phyloP scores from a whole-genome alignment of 2,329 filamentous ascomycete genomes.

The Alternaria arborescens region DNA sequence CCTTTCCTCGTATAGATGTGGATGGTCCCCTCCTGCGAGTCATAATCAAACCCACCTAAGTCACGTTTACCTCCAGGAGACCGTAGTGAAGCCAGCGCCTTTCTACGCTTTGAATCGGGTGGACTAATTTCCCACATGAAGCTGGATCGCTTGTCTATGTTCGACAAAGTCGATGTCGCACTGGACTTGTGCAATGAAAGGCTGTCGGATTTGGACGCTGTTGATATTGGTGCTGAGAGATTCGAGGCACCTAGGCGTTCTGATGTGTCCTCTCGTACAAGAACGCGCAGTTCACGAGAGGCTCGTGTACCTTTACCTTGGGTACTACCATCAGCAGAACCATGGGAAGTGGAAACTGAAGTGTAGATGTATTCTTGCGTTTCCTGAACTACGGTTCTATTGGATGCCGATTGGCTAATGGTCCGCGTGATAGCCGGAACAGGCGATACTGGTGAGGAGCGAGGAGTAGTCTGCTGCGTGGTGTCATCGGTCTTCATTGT shows the following conservation, averaged over 20 bases:
- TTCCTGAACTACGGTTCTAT: not conserved
- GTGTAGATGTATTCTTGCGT: constrained; percentile 10
- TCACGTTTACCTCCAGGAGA: constrained; percentile 16
- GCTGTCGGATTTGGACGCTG: not conserved
- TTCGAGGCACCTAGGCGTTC: constrained; percentile 11
- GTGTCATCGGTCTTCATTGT: constrained; percentile 29
- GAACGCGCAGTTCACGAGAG: constrained; percentile 26
- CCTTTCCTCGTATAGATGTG: constrained; percentile 29
- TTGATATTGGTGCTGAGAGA: not conserved
- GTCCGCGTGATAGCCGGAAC: constrained; percentile 3
- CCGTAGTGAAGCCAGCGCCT: constrained; percentile 21
- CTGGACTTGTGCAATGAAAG: not conserved
- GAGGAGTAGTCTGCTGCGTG: constrained; percentile 30
- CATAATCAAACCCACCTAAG: constrained; percentile 25
- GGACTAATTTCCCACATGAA: constrained; percentile 25
- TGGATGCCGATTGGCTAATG: not conserved
- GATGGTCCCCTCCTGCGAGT: constrained; percentile 29
- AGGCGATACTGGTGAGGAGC: constrained; percentile 17
- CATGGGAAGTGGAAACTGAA: constrained; percentile 21
- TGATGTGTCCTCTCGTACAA: constrained; percentile 33
- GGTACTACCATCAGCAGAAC: constrained; percentile 26
- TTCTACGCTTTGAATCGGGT: constrained; percentile 30
- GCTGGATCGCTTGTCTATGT: constrained; percentile 15
- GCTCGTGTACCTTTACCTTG: constrained; percentile 31
- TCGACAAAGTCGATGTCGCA: not conserved